Conservation (phyloP, 169 alveolate genomes). For the Blepharisma undulans region DNA sequence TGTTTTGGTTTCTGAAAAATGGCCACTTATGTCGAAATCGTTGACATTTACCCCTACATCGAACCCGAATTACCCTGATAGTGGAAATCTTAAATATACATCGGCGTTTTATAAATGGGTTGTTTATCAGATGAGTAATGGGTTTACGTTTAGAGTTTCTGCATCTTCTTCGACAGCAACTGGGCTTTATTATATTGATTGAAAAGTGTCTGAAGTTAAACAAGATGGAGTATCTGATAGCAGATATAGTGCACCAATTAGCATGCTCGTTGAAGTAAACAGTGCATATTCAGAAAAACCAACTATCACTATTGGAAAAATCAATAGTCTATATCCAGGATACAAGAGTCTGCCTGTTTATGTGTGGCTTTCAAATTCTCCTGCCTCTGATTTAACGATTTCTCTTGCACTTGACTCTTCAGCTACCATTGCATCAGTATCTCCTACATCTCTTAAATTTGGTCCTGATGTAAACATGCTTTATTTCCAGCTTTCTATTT, state of each 20-base stretch:
- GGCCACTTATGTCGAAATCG: too few species aligned
- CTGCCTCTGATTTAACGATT: neutral
- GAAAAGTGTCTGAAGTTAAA: neutral
- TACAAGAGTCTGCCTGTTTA: neutral
- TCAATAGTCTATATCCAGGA: neutral
- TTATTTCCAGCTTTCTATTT: neutral
- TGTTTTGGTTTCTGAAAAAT: too few species aligned
- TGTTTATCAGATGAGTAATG: neutral
- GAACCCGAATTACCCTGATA: too few species aligned
- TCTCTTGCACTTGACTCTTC: neutral
- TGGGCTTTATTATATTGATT: neutral
- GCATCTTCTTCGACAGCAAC: neutral
- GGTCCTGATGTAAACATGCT: neutral
- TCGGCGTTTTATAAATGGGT: too few species aligned
- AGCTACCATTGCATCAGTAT: neutral
- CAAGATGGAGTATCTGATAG: neutral
- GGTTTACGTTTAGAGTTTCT: neutral
- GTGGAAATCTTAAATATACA: too few species aligned
- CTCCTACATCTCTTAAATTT: neutral
- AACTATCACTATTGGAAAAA: too few species aligned
- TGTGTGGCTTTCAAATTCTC: neutral
- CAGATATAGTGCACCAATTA: neutral
- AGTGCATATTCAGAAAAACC: too few species aligned
- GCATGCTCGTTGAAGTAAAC: neutral
- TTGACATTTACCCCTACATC: too few species aligned